phyloP scores from a whole-genome alignment of 345 rosid species.

The Pistacia vera region DNA sequence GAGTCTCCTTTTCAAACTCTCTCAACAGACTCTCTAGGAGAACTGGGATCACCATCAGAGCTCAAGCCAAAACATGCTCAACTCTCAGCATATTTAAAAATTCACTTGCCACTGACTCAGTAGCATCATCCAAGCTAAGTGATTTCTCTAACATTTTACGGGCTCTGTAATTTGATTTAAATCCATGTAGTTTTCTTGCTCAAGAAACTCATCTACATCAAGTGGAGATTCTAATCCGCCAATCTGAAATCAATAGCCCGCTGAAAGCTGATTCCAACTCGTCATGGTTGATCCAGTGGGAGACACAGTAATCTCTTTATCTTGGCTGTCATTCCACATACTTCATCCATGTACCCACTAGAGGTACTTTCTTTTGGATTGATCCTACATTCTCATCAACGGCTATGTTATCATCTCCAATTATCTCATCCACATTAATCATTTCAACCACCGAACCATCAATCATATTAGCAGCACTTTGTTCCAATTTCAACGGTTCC shows the following conservation, averaged over 20 bases:
- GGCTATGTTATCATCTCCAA: slow-evolving; percentile 42
- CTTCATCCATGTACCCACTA: slow-evolving; percentile 14
- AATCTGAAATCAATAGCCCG: slow-evolving; percentile 37
- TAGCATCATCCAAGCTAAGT: slow-evolving; percentile 60
- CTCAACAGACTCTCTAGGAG: slow-evolving; percentile 80
- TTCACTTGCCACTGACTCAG: slow-evolving; percentile 66
- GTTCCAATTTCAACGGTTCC: slow-evolving; percentile 29
- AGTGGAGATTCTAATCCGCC: slow-evolving; percentile 33
- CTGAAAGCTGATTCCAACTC: slow-evolving; percentile 39
- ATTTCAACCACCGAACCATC: slow-evolving; percentile 47
- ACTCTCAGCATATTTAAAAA: slow-evolving; percentile 66
- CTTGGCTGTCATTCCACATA: slow-evolving; percentile 31
- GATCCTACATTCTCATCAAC: slow-evolving; percentile 26
- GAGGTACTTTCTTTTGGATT: slow-evolving; percentile 18
- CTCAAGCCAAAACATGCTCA: slow-evolving; percentile 37
- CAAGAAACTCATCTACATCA: slow-evolving; percentile 27
- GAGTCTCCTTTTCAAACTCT: slow-evolving; percentile 74
- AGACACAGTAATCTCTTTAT: slow-evolving; percentile 25
- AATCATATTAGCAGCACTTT: slow-evolving; percentile 22
- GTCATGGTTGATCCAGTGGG: slow-evolving; percentile 22
- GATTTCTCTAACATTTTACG: slow-evolving; percentile 42
- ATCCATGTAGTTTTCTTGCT: slow-evolving; percentile 37
- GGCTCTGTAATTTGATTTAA: slow-evolving; percentile 44
- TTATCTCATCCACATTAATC: slow-evolving; percentile 54
- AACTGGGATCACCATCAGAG: slow-evolving; percentile 62